Base-by-base conservation (phyloP, 2,329 filamentous ascomycete species). In the Clonostachys solani region DNA sequence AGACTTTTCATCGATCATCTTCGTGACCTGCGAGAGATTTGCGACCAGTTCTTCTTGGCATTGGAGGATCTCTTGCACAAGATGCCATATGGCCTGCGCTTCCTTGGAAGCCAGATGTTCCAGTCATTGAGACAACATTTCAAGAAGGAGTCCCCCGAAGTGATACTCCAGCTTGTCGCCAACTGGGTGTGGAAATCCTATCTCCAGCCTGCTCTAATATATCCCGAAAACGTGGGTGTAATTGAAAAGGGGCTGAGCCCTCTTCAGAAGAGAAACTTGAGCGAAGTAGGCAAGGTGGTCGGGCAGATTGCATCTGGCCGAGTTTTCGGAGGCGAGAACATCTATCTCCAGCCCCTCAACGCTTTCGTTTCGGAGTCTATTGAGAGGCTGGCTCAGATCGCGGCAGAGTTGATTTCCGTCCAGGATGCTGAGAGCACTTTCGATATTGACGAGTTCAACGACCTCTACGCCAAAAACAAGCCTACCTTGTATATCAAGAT, bases 401-500 rank as follows among this genome's bases (percentile, higher is more conserved):
- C 88, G 68, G 79, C 78, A 42, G 81, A 86, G 34, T 68, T 97
- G 50, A 89, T 99, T 54, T 82, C 86, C 12, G 88, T 97, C 12
- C 84, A 87, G 13, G 86, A 94, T 57, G 89, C 90, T 0, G 94
- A 99, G 66, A 79, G 83, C 45, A 94, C 94, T 19, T 99, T 97
- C 61, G 92, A 97, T 65, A 96, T 99, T 63, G 94, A 99, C 62
- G 94, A 97, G 64, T 99, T 94, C 80, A 97, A 96, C 63, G 94
- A 99, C 61, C 78, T 99, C 7, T 97, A 97, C 62, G 89, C 92
- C 48, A 92, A 95, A 65, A 94, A 91, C 53, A 96, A 96, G 67
- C 94, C 94, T 7, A 97, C 92, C 0, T 77, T 99, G n/a, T 99
- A 97, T 72, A 96, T 99, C 74, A 99, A 99, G 72, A 92, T 99